phyloP scores from a whole-genome alignment of 1,139 yeast species.

The Nakaseomyces sp. region DNA sequence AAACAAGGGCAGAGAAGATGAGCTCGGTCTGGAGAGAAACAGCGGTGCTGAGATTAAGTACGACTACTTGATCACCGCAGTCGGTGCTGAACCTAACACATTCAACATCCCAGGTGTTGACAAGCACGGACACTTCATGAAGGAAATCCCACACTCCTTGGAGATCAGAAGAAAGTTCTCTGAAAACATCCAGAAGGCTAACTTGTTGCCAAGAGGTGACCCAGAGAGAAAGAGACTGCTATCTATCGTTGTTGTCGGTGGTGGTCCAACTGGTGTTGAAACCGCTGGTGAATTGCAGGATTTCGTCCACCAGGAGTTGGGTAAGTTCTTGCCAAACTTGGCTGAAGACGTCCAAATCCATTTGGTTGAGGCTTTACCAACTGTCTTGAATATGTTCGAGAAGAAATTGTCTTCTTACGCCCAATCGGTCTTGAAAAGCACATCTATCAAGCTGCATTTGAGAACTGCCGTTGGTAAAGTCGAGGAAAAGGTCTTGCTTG shows the following conservation, averaged over 20 bases:
- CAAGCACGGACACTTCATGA: constrained; percentile 71
- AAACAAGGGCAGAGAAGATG: constrained; percentile 17
- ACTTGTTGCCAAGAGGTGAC: constrained; percentile 63
- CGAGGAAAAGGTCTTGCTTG: constrained; percentile 57
- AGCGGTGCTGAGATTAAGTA: constrained; percentile 39
- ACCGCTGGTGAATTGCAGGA: constrained; percentile 88
- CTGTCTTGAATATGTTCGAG: constrained; percentile 80
- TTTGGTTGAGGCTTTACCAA: constrained; percentile 83
- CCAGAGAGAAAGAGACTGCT: constrained; percentile 68
- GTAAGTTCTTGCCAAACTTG: constrained; percentile 79
- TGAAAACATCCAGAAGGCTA: constrained; percentile 68
- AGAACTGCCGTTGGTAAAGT: constrained; percentile 86
- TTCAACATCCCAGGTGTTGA: constrained; percentile 77
- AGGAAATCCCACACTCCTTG: constrained; percentile 77
- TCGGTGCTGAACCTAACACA: constrained; percentile 78
- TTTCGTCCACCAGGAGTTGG: constrained; percentile 83
- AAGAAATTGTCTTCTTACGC: constrained; percentile 81
- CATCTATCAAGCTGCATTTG: constrained; percentile 67
- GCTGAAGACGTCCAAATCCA: constrained; percentile 77
- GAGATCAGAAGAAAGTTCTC: constrained; percentile 67
- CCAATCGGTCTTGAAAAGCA: constrained; percentile 66
- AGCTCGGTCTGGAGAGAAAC: constrained; percentile 30
- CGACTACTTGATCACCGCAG: constrained; percentile 72
- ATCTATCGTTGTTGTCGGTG: constrained; percentile 76
- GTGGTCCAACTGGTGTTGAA: constrained; percentile 92